Evolutionary conservation across 495 filamentous ascomycete genomes (phyloP).

Genomic region (Tuber magnatum): DNA sequence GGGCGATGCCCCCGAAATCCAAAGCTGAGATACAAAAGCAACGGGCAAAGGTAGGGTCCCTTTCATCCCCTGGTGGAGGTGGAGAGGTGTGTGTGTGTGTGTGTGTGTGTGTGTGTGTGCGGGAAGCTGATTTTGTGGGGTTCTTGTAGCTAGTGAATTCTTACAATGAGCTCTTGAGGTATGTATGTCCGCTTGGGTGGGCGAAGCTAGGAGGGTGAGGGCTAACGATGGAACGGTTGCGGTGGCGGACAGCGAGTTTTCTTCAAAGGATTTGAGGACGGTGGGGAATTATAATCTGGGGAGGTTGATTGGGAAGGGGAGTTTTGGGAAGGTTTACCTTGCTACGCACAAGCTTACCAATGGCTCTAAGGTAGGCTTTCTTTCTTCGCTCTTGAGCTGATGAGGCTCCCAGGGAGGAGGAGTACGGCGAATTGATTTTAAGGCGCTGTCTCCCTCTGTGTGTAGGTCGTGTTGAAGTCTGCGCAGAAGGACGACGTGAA

Average conservation of each 20-base stretch:
- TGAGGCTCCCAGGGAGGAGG: slow-evolving; percentile 19
- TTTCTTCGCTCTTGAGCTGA: slow-evolving; percentile 4
- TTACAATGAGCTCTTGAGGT: slow-evolving; percentile 93
- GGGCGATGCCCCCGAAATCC: slow-evolving; percentile 49
- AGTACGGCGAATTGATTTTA: not conserved
- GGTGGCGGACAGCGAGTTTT: slow-evolving; percentile 67
- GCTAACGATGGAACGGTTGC: slow-evolving; percentile 21
- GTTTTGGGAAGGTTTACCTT: slow-evolving; percentile 96
- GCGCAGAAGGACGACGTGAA: slow-evolving; percentile 93
- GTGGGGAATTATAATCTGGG: slow-evolving; percentile 94
- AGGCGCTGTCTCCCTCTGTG: not conserved
- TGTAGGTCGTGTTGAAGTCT: slow-evolving; percentile 91
- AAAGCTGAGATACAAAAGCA: slow-evolving; percentile 86
- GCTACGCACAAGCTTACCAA: slow-evolving; percentile 96
- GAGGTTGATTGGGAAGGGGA: slow-evolving; percentile 88
- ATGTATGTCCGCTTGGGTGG: slow-evolving; percentile 44
- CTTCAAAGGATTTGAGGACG: slow-evolving; percentile 76
- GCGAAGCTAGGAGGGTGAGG: slow-evolving; percentile 13
- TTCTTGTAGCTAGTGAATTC: slow-evolving; percentile 78
- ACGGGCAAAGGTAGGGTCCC: slow-evolving; percentile 74
- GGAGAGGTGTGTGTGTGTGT: too few species aligned
- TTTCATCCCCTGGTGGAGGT: slow-evolving; percentile 4
- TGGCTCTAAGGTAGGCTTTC: slow-evolving; percentile 76
- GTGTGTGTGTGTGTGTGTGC: slow-evolving; percentile 34
- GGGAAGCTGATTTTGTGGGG: slow-evolving; percentile 10